These are phyloP conservation scores for Clonostachys rosea DNA, from an alignment of 2,329 filamentous ascomycete species.

Conservation along the genomic window DNA sequence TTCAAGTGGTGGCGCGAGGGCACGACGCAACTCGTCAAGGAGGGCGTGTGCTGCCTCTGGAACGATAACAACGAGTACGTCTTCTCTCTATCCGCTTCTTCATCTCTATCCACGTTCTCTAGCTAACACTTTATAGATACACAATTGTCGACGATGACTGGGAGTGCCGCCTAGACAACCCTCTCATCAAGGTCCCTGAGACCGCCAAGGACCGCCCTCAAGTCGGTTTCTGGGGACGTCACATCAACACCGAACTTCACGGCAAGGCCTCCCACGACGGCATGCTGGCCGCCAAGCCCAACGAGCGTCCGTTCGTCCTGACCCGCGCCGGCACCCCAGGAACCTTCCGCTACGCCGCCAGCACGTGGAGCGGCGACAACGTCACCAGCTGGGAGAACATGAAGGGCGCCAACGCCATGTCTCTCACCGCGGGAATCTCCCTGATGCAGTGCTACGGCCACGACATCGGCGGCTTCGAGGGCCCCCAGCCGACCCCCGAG, in stretches of 20 bases:
- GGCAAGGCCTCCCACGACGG: slow-evolving; percentile 68
- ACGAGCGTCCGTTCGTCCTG: slow-evolving; percentile 61
- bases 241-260: slow-evolving; percentile 66
- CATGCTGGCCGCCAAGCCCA: slow-evolving; percentile 50
- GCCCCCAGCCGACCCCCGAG: slow-evolving; percentile 66
- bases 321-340: slow-evolving; percentile 68
- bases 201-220: slow-evolving; percentile 33
- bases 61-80: slow-evolving; percentile 68
- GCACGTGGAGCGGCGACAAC: slow-evolving; percentile 72
- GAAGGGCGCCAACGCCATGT: slow-evolving; percentile 66
- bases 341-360: slow-evolving; percentile 65
- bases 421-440: slow-evolving; percentile 63
- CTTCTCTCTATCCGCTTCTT: too few relatives aligned
- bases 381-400: slow-evolving; percentile 70
- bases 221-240: slow-evolving; percentile 66
- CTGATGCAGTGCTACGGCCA: slow-evolving; percentile 68
- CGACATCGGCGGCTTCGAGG: slow-evolving; percentile 70
- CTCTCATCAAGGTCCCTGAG: slow-evolving; percentile 24
- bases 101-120: too few relatives aligned
- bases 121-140: slow-evolving; percentile 29
- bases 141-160: slow-evolving; percentile 62
- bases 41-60: slow-evolving; percentile 72
- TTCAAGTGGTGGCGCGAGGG: slow-evolving; percentile 71
- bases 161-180: slow-evolving; percentile 50
- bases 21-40: slow-evolving; percentile 53